Evolutionary conservation across 768 basidiomycete genomes (phyloP).

Genomic region (Mrakia blollopis): DNA sequence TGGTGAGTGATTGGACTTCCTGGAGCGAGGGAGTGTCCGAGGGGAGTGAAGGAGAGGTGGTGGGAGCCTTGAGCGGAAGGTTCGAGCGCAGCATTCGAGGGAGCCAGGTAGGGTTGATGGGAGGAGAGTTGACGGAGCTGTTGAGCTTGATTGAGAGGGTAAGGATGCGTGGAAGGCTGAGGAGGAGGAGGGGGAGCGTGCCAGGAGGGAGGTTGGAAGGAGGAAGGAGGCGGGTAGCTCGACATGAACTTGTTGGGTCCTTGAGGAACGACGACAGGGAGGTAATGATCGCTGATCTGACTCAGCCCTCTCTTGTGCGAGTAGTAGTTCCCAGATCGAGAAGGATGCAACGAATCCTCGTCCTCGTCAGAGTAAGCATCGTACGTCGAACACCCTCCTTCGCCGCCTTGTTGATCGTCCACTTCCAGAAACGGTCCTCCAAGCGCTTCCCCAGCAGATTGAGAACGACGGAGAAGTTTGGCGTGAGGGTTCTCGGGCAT

Average conservation of each 20-base stretch:
- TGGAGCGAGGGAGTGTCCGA: neutral
- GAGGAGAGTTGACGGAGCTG: neutral
- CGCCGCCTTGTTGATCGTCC: neutral
- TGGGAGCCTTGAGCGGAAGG: neutral
- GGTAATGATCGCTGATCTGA: constrained; percentile 5
- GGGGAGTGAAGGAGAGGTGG: constrained; percentile 17
- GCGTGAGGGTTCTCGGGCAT: neutral
- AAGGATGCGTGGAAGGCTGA: neutral
- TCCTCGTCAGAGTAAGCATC: constrained; percentile 11
- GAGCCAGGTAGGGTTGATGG: constrained; percentile 2
- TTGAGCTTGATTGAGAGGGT: neutral
- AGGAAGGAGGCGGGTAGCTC: too few species aligned
- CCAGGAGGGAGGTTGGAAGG: neutral
- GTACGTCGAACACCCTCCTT: neutral
- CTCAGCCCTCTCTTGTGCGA: neutral
- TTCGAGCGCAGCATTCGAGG: neutral
- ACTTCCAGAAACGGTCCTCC: neutral
- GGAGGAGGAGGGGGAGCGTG: neutral
- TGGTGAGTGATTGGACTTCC: neutral
- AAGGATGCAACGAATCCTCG: neutral
- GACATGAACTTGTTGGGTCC: neutral
- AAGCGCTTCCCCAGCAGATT: neutral
- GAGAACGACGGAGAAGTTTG: constrained; percentile 3
- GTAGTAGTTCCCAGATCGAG: neutral
- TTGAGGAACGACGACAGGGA: constrained; percentile 13